Conservation (phyloP, 1,284 basidiomycete species). For the Leccinum pachyderme region DNA sequence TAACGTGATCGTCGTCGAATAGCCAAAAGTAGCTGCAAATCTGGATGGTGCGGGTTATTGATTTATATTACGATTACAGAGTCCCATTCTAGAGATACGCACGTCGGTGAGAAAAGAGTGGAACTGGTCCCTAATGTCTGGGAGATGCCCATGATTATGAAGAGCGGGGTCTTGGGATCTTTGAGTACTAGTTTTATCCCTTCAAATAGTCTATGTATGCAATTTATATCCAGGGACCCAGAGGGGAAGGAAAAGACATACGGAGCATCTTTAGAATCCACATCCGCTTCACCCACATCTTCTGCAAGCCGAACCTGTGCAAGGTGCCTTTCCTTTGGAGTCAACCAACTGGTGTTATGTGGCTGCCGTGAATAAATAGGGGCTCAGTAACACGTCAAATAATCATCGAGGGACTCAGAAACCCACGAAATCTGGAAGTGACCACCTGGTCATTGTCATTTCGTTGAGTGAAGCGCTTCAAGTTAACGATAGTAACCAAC, state of each 20-base stretch:
- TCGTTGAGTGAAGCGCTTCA: background rate
- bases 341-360: slow-evolving; percentile 66
- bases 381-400: no score
- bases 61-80: background rate
- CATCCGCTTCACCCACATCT: slow-evolving; percentile 68
- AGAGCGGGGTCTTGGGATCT: slow-evolving; percentile 32
- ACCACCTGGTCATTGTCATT: slow-evolving; percentile 35
- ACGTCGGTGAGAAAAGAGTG: slow-evolving; percentile 74
- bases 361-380: slow-evolving; percentile 38
- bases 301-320: slow-evolving; percentile 71
- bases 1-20: slow-evolving; percentile 55
- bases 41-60: slow-evolving; percentile 29
- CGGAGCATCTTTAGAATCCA: slow-evolving; percentile 55
- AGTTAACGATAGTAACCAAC: slow-evolving; percentile 12
- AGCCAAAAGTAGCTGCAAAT: slow-evolving; percentile 64
- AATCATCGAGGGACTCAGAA: slow-evolving; percentile 29
- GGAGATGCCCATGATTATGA: slow-evolving; percentile 52
- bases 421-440: slow-evolving; percentile 27
- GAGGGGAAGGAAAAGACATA: slow-evolving; percentile 31
- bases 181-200: slow-evolving; percentile 54
- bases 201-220: slow-evolving; percentile 39
- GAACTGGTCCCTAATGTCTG: slow-evolving; percentile 65
- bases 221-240: background rate
- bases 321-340: slow-evolving; percentile 55
- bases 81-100: slow-evolving; percentile 18